Conservation (phyloP, 2,329 filamentous ascomycete species). For the Paraphoma chrysanthemicola region DNA sequence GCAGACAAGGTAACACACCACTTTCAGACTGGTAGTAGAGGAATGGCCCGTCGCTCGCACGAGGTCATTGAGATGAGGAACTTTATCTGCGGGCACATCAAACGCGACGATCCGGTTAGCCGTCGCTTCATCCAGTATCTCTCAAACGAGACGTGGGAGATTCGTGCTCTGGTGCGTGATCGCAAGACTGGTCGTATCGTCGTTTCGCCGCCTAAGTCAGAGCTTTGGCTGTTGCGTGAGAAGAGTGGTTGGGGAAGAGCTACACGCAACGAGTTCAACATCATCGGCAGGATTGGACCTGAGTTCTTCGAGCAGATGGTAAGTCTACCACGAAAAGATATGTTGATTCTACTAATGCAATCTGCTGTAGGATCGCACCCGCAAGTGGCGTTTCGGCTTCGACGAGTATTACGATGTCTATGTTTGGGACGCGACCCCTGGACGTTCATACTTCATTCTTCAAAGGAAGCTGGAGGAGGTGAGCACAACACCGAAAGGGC, state of each 20-base stretch:
- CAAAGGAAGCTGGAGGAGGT: constrained; percentile 43
- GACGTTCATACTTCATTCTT: constrained; percentile 35
- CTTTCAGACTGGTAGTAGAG: constrained; percentile 42
- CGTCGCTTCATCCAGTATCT: constrained; percentile 54
- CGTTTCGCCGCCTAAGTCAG: constrained; percentile 45
- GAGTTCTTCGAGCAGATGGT: constrained; percentile 50
- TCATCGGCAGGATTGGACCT: constrained; percentile 43
- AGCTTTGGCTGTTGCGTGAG: constrained; percentile 50
- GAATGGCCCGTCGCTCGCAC: constrained; percentile 43
- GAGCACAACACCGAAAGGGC: not conserved
- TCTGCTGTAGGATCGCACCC: constrained; percentile 28
- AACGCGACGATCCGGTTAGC: constrained; percentile 50
- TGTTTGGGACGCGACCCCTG: constrained; percentile 50
- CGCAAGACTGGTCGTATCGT: constrained; percentile 49
- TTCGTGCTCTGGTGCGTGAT: constrained; percentile 52
- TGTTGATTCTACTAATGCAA: not conserved
- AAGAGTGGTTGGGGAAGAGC: constrained; percentile 51
- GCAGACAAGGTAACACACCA: constrained; percentile 43
- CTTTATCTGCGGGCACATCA: constrained; percentile 53
- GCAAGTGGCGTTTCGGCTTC: constrained; percentile 51
- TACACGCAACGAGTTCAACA: constrained; percentile 47
- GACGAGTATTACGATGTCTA: constrained; percentile 54
- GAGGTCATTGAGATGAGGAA: constrained; percentile 48
- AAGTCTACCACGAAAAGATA: not conserved
- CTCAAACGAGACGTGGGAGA: constrained; percentile 45